Evolutionary conservation across 805 yeast genomes (phyloP).

Genomic region (Lipomyces yamanashiensis): DNA sequence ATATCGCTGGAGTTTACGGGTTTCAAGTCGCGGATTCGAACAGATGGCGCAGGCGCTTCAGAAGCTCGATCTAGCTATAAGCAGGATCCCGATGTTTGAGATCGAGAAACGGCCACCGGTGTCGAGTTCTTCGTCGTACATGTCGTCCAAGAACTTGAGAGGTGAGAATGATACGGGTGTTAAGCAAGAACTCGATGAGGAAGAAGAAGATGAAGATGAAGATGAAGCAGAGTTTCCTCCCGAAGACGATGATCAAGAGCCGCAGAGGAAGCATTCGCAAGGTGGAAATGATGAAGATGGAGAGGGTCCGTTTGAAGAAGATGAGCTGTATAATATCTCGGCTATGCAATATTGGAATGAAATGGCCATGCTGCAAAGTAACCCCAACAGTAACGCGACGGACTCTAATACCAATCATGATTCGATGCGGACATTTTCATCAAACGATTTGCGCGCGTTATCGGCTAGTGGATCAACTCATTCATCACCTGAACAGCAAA

Average conservation of each 20-base stretch:
- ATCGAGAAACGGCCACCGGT: slow-evolving; percentile 16
- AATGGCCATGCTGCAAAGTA: not conserved
- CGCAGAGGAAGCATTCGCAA: not conserved
- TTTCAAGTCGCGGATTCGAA: slow-evolving; percentile 74
- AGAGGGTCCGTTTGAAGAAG: slow-evolving; percentile 24
- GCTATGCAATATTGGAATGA: slow-evolving; percentile 30
- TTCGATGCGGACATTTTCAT: slow-evolving; percentile 6
- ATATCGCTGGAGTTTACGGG: slow-evolving; percentile 75
- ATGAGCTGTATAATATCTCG: slow-evolving; percentile 15
- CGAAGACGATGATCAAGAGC: not conserved
- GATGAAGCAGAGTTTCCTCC: not conserved
- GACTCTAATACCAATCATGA: slow-evolving; percentile 1
- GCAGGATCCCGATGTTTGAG: slow-evolving; percentile 63
- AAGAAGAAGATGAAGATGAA: not conserved
- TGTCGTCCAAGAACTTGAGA: slow-evolving; percentile 16
- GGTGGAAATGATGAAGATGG: slow-evolving; percentile 6
- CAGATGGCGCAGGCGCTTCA: slow-evolving; percentile 77
- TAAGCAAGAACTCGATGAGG: slow-evolving; percentile 4
- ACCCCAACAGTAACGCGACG: not conserved
- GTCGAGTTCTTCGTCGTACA: not conserved
- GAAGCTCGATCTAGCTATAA: slow-evolving; percentile 70
- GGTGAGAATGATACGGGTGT: slow-evolving; percentile 23
- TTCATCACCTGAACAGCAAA: slow-evolving; percentile 29
- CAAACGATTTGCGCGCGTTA: slow-evolving; percentile 16
- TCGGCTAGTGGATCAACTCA: slow-evolving; percentile 31